Evolutionary conservation across 352 stramenopile species (phyloP), one percentile per base, ranked within the genome.

Genomic region (Globisporangium alternatum): DNA sequence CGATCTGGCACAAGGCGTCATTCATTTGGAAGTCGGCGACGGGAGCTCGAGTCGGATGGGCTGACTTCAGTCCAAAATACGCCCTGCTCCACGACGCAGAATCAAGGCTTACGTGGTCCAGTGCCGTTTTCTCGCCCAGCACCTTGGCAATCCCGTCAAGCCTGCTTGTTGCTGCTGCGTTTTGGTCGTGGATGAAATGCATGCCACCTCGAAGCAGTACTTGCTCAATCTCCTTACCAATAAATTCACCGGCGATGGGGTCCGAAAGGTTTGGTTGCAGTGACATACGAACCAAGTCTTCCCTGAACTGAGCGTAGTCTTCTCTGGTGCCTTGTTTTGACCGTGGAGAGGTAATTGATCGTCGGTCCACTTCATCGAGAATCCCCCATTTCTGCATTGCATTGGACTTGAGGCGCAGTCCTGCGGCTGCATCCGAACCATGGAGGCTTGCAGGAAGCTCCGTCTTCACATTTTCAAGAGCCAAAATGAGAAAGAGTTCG

Each of bases 201-300:
- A 15, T 30, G 55, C 51, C 25, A 30, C 78, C 35, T 30, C 58
- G 37, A 51, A 85, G 59, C 10, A 85, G 12, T 4, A 53, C 59
- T 54, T 66, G 49, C 22, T 85, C 77, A n/a, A 61, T 60, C 49
- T 62, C 68, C 49, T 85, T 85, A 3, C 64, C 66, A 49, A 80
- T 55, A 7, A 52, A 70, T 63, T 85, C 77, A 25, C 77, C 76
- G 9, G 72, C 70, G 19, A 72, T 66, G 12, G 73, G 65, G 58
- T 71, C 69, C 62, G 64, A 76, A 15, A 65, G 58, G 31, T 39
- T 33, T 45, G 70, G 70, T 43, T 85, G 72, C 19, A 85, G 56
- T 47, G 66, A 66, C 37, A 83, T 45, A 12, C 60, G 64, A 22
- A 72, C 55, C 33, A 84, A 64, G 25, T 61, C 56, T 56, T 62